phyloP scores from a whole-genome alignment of 1,284 basidiomycete genomes.

The Clitocybe nebularis region DNA sequence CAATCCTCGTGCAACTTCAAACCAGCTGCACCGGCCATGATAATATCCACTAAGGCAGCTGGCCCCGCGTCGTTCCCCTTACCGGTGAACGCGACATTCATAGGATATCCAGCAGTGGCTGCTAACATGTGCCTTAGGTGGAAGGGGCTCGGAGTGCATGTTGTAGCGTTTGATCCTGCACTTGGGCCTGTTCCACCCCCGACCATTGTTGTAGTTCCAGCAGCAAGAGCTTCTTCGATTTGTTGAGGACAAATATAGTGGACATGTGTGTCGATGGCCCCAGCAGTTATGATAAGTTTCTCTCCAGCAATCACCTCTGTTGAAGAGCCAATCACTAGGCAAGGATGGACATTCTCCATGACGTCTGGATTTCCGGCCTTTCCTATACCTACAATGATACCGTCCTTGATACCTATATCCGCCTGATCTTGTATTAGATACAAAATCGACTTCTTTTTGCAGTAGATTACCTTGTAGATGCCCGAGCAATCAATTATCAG shows the following conservation, averaged over 20 bases:
- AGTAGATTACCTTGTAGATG: constrained; percentile 93
- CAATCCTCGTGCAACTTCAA: constrained; percentile 99
- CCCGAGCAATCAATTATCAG: constrained; percentile 94
- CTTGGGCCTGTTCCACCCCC: constrained; percentile 94
- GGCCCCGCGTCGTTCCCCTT: constrained; percentile 91
- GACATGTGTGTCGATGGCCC: constrained; percentile 89
- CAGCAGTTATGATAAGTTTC: constrained; percentile 90
- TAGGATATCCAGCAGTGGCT: constrained; percentile 83
- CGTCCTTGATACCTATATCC: constrained; percentile 93
- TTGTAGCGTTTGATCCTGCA: constrained; percentile 90
- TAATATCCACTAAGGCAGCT: constrained; percentile 74
- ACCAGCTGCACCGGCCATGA: constrained; percentile 86
- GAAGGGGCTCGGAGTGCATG: constrained; percentile 88
- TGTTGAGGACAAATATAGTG: constrained; percentile 96
- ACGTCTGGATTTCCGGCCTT: constrained; percentile 97
- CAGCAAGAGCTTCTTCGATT: constrained; percentile 67
- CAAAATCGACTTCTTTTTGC: constrained; percentile 1
- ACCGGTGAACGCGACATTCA: constrained; percentile 93
- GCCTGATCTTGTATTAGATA: constrained; percentile 49
- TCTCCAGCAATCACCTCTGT: constrained; percentile 97
- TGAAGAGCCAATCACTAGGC: constrained; percentile 79
- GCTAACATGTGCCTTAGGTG: constrained; percentile 87
- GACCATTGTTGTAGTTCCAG: constrained; percentile 83
- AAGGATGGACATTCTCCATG: constrained; percentile 78
- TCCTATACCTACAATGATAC: constrained; percentile 84